These are phyloP conservation scores for Pterulicium gracile DNA, from an alignment of 1,284 basidiomycete genomes.

Conservation along the genomic window DNA sequence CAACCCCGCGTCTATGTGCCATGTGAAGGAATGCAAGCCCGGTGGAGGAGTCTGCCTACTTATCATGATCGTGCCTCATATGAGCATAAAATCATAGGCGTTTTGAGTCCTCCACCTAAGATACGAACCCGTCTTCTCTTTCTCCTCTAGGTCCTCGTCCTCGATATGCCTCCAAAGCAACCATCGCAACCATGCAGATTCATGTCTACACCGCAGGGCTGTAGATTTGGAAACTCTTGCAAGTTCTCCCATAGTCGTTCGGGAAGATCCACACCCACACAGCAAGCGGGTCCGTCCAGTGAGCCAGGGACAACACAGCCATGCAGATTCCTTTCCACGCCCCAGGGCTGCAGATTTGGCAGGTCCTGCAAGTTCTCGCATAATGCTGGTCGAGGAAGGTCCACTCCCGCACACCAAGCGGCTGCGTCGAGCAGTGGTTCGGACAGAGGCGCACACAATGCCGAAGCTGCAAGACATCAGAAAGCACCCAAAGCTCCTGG, in stretches of 20 bases:
- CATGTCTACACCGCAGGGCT: neutral
- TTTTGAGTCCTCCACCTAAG: no score
- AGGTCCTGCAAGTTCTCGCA: neutral
- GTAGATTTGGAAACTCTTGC: neutral
- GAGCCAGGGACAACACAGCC: neutral
- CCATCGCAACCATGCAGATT: neutral
- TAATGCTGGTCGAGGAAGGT: neutral
- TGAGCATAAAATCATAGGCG: no score
- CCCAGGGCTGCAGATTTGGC: neutral
- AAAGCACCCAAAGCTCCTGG: constrained; percentile 16
- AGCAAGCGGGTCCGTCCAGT: neutral
- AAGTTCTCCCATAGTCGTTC: neutral
- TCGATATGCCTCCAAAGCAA: no score
- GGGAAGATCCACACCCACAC: no score
- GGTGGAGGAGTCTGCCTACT: no score
- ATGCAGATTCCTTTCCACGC: neutral
- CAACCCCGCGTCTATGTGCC: no score
- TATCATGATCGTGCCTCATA: no score
- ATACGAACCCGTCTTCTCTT: no score
- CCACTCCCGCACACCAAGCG: neutral
- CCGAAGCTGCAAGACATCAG: neutral
- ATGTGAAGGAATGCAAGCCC: no score
- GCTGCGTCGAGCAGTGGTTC: no score
- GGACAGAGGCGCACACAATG: neutral
- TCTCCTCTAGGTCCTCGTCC: no score